Conservation (phyloP, 768 basidiomycete genomes). For the Boletus sp. region DNA sequence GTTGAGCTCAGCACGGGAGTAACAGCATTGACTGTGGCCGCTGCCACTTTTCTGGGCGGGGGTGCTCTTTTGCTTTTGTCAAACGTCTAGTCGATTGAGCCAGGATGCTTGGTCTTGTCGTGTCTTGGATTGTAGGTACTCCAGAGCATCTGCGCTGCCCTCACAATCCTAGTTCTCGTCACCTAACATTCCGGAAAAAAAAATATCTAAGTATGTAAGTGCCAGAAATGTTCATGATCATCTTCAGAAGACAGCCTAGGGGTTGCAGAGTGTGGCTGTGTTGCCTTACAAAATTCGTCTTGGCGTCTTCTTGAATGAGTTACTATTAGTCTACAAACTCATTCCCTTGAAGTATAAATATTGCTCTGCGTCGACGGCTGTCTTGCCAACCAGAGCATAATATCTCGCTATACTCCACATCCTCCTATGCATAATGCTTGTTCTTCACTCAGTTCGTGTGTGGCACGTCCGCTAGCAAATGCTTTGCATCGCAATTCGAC, state of each 20-base stretch:
- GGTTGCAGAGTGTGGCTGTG: constrained; percentile 18
- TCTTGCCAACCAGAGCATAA: background rate
- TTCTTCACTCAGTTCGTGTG: constrained; percentile 1
- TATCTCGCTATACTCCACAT: background rate
- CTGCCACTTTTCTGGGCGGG: constrained; percentile 47
- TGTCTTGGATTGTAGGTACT: background rate
- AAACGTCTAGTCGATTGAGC: constrained; percentile 39
- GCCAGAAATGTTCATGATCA: no score
- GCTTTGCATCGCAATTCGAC: constrained; percentile 14
- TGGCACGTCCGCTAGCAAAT: constrained; percentile 6
- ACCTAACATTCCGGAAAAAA: background rate
- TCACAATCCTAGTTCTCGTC: background rate
- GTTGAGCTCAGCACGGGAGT: constrained; percentile 43
- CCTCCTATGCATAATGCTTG: constrained; percentile 16
- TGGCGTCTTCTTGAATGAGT: no score
- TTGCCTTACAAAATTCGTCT: background rate
- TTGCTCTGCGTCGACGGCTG: no score
- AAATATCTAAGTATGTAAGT: background rate
- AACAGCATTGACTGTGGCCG: constrained; percentile 44
- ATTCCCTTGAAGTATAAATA: background rate
- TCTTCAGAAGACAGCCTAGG: no score
- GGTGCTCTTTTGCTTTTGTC: constrained; percentile 52
- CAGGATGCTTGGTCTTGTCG: background rate
- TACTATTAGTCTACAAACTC: no score
- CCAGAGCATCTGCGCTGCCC: background rate